Evolutionary conservation across 1,139 yeast species (phyloP).

Genomic region (Kurtzmaniella quercitrusa): DNA sequence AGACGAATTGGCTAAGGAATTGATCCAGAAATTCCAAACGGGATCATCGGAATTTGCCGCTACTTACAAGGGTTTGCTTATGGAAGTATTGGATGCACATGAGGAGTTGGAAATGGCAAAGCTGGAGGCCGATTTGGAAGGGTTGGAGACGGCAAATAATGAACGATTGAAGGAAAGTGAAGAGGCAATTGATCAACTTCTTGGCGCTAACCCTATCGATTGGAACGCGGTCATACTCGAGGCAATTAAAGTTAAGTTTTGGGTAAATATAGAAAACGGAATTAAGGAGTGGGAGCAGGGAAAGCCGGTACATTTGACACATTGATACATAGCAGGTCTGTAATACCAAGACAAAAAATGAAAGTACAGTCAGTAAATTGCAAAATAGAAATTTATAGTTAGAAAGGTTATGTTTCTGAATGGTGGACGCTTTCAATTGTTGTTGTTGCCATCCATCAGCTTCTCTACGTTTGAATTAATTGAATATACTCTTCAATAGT

Average conservation of each 20-base stretch:
- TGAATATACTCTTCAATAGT: too few species aligned
- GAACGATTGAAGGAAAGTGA: slow-evolving; percentile 44
- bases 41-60: slow-evolving; percentile 26
- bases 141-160: slow-evolving; percentile 52
- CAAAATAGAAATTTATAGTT: too few species aligned
- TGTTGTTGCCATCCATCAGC: too few species aligned
- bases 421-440: too few species aligned
- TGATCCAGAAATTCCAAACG: slow-evolving; percentile 32
- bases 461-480: too few species aligned
- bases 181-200: slow-evolving; percentile 23
- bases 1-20: slow-evolving; percentile 35
- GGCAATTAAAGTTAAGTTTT: slow-evolving; percentile 74
- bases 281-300: slow-evolving; percentile 79
- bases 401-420: too few species aligned
- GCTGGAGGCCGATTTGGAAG: slow-evolving; percentile 52
- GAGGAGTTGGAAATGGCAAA: slow-evolving; percentile 67
- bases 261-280: slow-evolving; percentile 74
- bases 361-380: too few species aligned
- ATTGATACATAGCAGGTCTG: slow-evolving; percentile 32
- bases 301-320: slow-evolving; percentile 59
- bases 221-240: slow-evolving; percentile 59
- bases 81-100: slow-evolving; percentile 78
- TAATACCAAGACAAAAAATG: too few species aligned
- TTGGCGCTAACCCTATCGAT: slow-evolving; percentile 34
- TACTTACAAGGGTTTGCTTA: slow-evolving; percentile 55